Percentiles rank a stretch among this genome's conserved stretches.
Conservation (phyloP, 768 basidiomycete species). For the Phaffia australis region DNA sequence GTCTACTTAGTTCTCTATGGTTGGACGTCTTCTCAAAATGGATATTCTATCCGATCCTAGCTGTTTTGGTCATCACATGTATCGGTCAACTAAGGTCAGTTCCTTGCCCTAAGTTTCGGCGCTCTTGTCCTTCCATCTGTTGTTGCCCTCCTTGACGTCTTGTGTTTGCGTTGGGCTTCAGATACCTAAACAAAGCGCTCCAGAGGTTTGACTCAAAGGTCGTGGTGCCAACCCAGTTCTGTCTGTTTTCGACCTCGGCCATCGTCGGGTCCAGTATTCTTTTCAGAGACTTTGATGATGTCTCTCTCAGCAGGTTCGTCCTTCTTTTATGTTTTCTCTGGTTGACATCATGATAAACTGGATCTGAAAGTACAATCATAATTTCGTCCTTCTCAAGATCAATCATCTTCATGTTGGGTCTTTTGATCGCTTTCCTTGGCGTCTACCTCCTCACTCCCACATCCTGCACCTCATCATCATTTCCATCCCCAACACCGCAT, state of each 20-base stretch:
- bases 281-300: constrained; percentile 81
- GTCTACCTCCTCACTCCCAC: constrained; percentile 66
- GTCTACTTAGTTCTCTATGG: constrained; percentile 52
- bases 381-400: constrained; percentile 26
- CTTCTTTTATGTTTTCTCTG: constrained; percentile 22
- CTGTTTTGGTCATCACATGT: constrained; percentile 7
- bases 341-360: constrained; percentile 28
- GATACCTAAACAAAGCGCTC: constrained; percentile 25
- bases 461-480: too few relatives aligned
- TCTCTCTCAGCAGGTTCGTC: constrained; percentile 67
- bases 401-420: constrained; percentile 68
- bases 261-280: constrained; percentile 87
- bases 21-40: background rate
- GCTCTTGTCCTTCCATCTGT: background rate
- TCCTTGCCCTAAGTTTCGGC: background rate
- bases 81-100: constrained; percentile 24
- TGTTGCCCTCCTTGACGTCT: too few relatives aligned
- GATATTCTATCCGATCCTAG: background rate
- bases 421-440: constrained; percentile 76
- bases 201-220: constrained; percentile 9
- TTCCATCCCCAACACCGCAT: too few relatives aligned
- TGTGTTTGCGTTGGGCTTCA: background rate
- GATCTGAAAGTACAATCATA: background rate
- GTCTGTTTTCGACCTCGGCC: constrained; percentile 39
- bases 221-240: constrained; percentile 23